A percentile compares a stretch with the other conserved stretches of the same genome.
These are phyloP conservation scores for Penicillium sp. DNA, from an alignment of 2,329 filamentous ascomycete genomes.

Conservation along the genomic window DNA sequence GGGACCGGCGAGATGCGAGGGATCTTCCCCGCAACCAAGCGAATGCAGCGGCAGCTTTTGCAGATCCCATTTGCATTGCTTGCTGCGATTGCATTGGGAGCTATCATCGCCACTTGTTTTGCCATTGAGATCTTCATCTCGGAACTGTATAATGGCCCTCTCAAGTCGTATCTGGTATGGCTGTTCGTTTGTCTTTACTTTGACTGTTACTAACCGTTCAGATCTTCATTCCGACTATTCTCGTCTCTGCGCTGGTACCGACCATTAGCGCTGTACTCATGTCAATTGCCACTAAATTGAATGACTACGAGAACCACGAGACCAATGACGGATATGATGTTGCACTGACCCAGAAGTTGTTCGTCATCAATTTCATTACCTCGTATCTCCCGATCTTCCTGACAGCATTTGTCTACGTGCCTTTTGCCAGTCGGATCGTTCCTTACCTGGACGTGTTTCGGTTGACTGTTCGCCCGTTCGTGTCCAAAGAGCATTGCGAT, in stretches of 20 bases:
- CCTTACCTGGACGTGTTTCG: slow-evolving; percentile 88
- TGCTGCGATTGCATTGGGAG: slow-evolving; percentile 72
- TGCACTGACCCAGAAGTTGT: slow-evolving; percentile 87
- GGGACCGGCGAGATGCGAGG: slow-evolving; percentile 77
- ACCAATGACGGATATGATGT: slow-evolving; percentile 79
- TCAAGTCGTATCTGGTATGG: slow-evolving; percentile 78
- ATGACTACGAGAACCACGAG: slow-evolving; percentile 87
- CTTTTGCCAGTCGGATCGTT: slow-evolving; percentile 80
- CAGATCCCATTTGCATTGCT: slow-evolving; percentile 82
- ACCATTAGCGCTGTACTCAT: slow-evolving; percentile 80
- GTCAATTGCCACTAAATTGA: slow-evolving; percentile 72
- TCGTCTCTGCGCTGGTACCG: slow-evolving; percentile 78
- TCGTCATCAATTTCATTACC: slow-evolving; percentile 97
- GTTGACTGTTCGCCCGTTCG: slow-evolving; percentile 71
- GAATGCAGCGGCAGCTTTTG: slow-evolving; percentile 77
- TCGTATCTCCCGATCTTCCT: slow-evolving; percentile 88
- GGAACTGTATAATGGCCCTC: slow-evolving; percentile 86
- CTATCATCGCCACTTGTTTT: slow-evolving; percentile 86
- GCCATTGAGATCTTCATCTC: slow-evolving; percentile 96
- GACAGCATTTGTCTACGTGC: slow-evolving; percentile 92
- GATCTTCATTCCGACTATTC: slow-evolving; percentile 84
- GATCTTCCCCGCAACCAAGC: slow-evolving; percentile 73
- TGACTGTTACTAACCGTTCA: slow-evolving; percentile 34
- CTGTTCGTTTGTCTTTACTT: neutral
- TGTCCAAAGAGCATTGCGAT: slow-evolving; percentile 70